Percentiles rank a stretch among this genome's conserved stretches.
Conservation (phyloP, 352 stramenopile species). For the Phytophthora multivora region DNA sequence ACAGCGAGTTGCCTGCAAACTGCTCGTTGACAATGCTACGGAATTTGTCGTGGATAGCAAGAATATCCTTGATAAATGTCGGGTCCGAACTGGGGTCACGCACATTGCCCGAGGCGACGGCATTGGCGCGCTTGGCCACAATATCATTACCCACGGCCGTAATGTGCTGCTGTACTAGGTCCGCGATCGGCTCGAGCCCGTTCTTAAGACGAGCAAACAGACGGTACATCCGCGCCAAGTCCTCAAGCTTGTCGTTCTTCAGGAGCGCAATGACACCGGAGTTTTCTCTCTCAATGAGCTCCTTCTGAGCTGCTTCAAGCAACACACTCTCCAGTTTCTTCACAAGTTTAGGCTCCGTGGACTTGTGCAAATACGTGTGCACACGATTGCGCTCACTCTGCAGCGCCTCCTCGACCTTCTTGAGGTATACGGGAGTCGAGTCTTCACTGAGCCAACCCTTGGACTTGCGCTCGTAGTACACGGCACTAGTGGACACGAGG, state of each 20-base stretch:
- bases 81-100: constrained; percentile 93
- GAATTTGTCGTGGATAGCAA: constrained; percentile 98
- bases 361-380: constrained; percentile 95
- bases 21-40: constrained; percentile 96
- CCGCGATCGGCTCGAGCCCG: constrained; percentile 96
- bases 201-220: constrained; percentile 97
- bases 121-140: constrained; percentile 83
- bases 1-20: constrained; percentile 96
- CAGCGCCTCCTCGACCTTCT: constrained; percentile 92
- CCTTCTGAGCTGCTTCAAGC: constrained; percentile 94
- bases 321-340: constrained; percentile 94
- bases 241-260: constrained; percentile 97
- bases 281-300: constrained; percentile 98
- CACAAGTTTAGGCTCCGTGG: constrained; percentile 96
- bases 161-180: constrained; percentile 97
- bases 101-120: constrained; percentile 91
- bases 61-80: constrained; percentile 98
- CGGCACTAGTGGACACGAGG: constrained; percentile 91
- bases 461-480: constrained; percentile 97
- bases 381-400: constrained; percentile 89
- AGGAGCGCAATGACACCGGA: constrained; percentile 96
- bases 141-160: constrained; percentile 88
- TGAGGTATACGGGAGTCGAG: constrained; percentile 98
- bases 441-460: constrained; percentile 98
- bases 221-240: constrained; percentile 98